Conservation (phyloP, 805 yeast genomes). For the Metschnikowia shivogae region DNA sequence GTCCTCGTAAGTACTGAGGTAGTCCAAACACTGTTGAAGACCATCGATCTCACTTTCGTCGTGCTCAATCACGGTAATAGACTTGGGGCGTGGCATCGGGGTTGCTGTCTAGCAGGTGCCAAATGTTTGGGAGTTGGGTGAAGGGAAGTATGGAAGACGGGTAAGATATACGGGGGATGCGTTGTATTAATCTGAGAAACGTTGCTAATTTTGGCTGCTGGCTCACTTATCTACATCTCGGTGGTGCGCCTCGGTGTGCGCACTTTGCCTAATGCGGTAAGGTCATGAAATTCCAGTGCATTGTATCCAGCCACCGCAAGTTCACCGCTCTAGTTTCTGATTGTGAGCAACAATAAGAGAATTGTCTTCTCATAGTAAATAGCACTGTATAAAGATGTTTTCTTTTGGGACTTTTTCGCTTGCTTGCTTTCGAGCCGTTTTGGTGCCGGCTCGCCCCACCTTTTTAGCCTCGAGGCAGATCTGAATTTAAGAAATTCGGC, state of each 20-base stretch:
- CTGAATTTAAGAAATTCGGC: not conserved
- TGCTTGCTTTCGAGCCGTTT: too few relatives aligned
- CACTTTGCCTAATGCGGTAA: conserved; percentile 5
- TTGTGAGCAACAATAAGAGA: too few relatives aligned
- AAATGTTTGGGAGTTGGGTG: not conserved
- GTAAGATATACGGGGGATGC: not conserved
- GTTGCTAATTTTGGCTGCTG: not conserved
- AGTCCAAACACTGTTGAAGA: conserved; percentile 6
- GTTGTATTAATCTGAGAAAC: not conserved
- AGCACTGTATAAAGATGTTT: too few relatives aligned
- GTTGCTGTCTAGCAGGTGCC: not conserved
- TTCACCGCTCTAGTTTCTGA: not conserved
- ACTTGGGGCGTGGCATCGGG: not conserved
- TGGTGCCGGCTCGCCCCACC: too few relatives aligned
- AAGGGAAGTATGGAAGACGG: not conserved
- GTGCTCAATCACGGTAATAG: not conserved
- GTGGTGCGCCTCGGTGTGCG: not conserved
- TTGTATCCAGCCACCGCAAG: not conserved
- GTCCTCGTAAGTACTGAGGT: conserved; percentile 7
- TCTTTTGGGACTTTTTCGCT: too few relatives aligned
- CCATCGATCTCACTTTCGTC: conserved; percentile 5
- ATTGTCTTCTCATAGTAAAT: too few relatives aligned
- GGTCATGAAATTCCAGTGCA: conserved; percentile 1
- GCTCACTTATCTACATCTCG: conserved; percentile 1
- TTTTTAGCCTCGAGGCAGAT: not conserved